A percentile compares a stretch with the other conserved stretches of the same genome.
Evolutionary conservation across 2,329 filamentous ascomycete species (phyloP).

Genomic region (Penicillium expansum): DNA sequence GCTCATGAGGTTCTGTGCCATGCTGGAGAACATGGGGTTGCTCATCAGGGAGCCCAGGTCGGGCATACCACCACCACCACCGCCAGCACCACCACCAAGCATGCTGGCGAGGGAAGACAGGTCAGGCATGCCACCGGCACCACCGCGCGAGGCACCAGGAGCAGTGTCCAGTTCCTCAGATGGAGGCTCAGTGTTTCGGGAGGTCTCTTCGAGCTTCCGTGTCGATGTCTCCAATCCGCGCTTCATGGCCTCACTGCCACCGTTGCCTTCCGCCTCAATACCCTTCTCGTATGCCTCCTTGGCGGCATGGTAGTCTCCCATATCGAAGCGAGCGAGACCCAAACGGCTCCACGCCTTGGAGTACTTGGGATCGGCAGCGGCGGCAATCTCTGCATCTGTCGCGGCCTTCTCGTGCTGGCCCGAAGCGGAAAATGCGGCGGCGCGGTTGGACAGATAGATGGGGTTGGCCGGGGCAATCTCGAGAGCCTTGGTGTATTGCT

Average conservation of each 20-base stretch:
- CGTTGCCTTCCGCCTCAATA: constrained; percentile 90
- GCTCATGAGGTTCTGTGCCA: constrained; percentile 96
- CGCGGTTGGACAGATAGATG: constrained; percentile 96
- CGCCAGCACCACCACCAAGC: constrained; percentile 60
- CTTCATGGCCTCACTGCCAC: constrained; percentile 95
- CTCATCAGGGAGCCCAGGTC: constrained; percentile 85
- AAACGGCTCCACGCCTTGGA: constrained; percentile 96
- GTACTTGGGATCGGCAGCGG: constrained; percentile 83
- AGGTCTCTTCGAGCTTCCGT: constrained; percentile 78
- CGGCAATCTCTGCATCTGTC: constrained; percentile 86
- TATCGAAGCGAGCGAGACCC: constrained; percentile 84
- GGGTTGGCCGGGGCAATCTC: constrained; percentile 78
- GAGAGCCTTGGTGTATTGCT: constrained; percentile 84
- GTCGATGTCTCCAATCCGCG: constrained; percentile 94
- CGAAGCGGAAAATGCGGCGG: constrained; percentile 83
- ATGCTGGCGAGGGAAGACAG: constrained; percentile 68
- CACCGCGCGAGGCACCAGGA: constrained; percentile 43
- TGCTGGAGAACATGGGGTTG: constrained; percentile 97
- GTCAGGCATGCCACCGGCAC: constrained; percentile 66
- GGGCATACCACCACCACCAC: constrained; percentile 71
- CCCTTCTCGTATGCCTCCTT: constrained; percentile 94
- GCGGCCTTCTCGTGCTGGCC: constrained; percentile 80
- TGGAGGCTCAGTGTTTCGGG: constrained; percentile 51
- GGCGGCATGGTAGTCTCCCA: constrained; percentile 83
- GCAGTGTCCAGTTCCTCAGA: constrained; percentile 54